A percentile compares a stretch with the other conserved stretches of the same genome.
Conservation (phyloP, 768 basidiomycete genomes). For the Lactifluus echinatus region DNA sequence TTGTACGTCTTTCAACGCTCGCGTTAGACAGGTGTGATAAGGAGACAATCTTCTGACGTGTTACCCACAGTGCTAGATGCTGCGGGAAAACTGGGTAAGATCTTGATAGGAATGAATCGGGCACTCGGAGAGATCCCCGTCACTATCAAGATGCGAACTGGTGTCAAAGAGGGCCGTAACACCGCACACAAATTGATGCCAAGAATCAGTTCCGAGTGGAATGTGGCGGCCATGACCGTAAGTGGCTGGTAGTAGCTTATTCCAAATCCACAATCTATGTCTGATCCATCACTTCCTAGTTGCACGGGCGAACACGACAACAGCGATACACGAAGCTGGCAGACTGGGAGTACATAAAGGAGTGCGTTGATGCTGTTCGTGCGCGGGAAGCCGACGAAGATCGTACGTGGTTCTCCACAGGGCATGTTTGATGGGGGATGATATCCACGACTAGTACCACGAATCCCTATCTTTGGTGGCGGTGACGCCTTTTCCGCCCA, state of each 20-base stretch:
- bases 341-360: slow-evolving; percentile 90
- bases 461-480: slow-evolving; percentile 93
- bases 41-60: neutral
- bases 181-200: slow-evolving; percentile 88
- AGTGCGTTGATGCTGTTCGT: slow-evolving; percentile 77
- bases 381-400: slow-evolving; percentile 61
- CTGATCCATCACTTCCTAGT: slow-evolving; percentile 36
- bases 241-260: slow-evolving; percentile 27
- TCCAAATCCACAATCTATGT: neutral
- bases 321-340: slow-evolving; percentile 89
- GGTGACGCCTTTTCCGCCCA: slow-evolving; percentile 90
- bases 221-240: slow-evolving; percentile 46
- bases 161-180: slow-evolving; percentile 83
- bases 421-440: neutral
- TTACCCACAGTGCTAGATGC: slow-evolving; percentile 64
- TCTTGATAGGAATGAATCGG: slow-evolving; percentile 83
- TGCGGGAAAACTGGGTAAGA: slow-evolving; percentile 74
- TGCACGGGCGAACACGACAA: slow-evolving; percentile 93
- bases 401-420: slow-evolving; percentile 33
- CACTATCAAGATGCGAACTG: slow-evolving; percentile 86
- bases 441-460: slow-evolving; percentile 45
- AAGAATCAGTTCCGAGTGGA: slow-evolving; percentile 49
- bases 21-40: neutral
- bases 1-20: slow-evolving; percentile 39
- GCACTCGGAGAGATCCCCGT: slow-evolving; percentile 88